Evolutionary conservation across 805 yeast species (phyloP).

Genomic region (Yarrowia yakushimensis): DNA sequence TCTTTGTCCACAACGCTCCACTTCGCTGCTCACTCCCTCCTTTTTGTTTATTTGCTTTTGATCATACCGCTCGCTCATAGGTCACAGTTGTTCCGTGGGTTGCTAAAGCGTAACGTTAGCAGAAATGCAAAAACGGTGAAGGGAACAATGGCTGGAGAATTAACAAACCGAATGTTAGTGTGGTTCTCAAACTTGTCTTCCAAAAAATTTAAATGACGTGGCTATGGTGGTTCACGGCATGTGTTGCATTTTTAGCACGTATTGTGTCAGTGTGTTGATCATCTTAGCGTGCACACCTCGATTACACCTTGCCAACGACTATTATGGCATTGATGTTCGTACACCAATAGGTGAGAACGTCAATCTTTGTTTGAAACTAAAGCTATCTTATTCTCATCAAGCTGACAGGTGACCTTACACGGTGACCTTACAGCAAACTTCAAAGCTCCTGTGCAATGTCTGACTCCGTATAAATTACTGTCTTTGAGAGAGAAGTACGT

Average conservation of each 20-base stretch:
- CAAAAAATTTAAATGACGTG: background rate
- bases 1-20: background rate
- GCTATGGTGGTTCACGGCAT: background rate
- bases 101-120: slow-evolving; percentile 6
- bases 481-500: no score
- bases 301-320: background rate
- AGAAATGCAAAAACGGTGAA: slow-evolving; percentile 3
- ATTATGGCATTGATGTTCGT: no score
- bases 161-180: background rate
- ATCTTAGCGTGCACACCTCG: background rate
- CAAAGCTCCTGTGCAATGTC: background rate
- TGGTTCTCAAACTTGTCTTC: background rate
- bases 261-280: no score
- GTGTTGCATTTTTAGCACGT: no score
- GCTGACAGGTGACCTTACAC: background rate
- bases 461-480: background rate
- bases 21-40: background rate
- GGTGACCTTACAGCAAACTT: background rate
- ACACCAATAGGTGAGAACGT: background rate
- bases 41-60: background rate
- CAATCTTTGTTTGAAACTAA: background rate
- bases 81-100: background rate
- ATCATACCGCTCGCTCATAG: background rate
- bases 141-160: slow-evolving; percentile 1
- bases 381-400: background rate